phyloP scores from a whole-genome alignment of 495 filamentous ascomycete species.

The Chaetomium fimeti region DNA sequence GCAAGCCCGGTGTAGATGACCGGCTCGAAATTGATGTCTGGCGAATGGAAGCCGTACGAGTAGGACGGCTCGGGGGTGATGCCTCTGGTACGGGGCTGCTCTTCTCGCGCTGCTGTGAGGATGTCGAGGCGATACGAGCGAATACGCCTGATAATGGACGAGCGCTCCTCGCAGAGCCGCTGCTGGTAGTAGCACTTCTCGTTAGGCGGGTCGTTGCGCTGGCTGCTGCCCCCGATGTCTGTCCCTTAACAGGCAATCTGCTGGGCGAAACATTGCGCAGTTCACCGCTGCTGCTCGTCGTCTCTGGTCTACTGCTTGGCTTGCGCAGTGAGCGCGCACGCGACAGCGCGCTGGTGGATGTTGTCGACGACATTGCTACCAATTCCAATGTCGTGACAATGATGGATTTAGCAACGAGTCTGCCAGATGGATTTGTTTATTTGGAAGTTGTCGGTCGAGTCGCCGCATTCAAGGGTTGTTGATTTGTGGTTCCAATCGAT shows the following conservation, averaged over 20 bases:
- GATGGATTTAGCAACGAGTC: background rate
- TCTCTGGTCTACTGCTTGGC: constrained; percentile 25
- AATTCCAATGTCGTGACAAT: too few relatives aligned
- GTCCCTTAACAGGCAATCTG: constrained; percentile 46
- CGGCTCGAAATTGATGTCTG: constrained; percentile 19
- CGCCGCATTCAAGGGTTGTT: background rate
- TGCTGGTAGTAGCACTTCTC: constrained; percentile 19
- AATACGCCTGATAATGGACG: constrained; percentile 24
- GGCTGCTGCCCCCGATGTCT: constrained; percentile 24
- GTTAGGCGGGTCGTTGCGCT: constrained; percentile 23
- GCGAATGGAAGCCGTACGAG: constrained; percentile 13
- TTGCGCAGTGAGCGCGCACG: constrained; percentile 50
- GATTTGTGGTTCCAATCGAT: background rate
- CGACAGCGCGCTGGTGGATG: constrained; percentile 36
- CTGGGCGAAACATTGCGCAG: constrained; percentile 45
- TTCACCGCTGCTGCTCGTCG: constrained; percentile 7
- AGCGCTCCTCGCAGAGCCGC: constrained; percentile 9
- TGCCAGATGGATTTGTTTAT: background rate
- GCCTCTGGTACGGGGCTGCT: background rate
- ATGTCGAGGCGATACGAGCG: constrained; percentile 16
- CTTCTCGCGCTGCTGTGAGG: constrained; percentile 6
- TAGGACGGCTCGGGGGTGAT: background rate
- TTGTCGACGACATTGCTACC: constrained; percentile 22
- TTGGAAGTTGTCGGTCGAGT: background rate
- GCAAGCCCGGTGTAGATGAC: constrained; percentile 20